Evolutionary conservation across 2,329 filamentous ascomycete species (phyloP), one percentile per base, ranked within the genome.

Genomic region (Arthrinium phaeospermum): DNA sequence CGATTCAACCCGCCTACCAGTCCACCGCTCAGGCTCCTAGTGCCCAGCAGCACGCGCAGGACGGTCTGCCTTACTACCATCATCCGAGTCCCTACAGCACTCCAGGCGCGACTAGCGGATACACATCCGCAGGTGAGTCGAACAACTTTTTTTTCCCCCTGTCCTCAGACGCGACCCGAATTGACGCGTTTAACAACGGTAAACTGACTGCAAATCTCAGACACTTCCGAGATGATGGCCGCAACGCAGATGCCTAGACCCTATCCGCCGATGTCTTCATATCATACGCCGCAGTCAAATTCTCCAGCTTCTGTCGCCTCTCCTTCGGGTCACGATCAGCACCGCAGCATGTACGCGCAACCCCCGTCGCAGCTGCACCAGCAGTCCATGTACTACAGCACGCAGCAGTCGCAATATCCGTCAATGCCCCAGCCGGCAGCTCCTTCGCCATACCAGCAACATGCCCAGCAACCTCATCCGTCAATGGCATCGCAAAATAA

Each of bases 261-360:
- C 67, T 98, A 97, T 81, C 95, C 95, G 77, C 94, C 94, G 73
- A 97, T 98, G 81, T 88, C 88, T 45, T 61, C 53, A 37, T 98
- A 98, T 82, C 94, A 98, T 83, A 97, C 95, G 24, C 95, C 95
- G 71, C 95, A 98, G 85, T 97, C 95, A 72, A 97, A 96, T 83
- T 98, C 96, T 71, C 96, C 96, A 68, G 94, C 94, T 51, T 97
- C 95, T 69, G 95, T 98, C 78, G 93, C 95, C 75, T 98, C 96
- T 46, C 92, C 94, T 30, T 94, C 95, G 72, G 89, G 91, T 72
- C 95, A 98, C 83, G 96, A 98, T 80, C 94, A 96, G 80, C 94
- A 97, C 85, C 89, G 95, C 77, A 92, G 91, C 78, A 90, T 98
- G 80, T 98, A 98, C 83, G 92, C 91, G 47, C 93, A 95, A 78